Evolutionary conservation across 1,284 basidiomycete species (phyloP).

Genomic region (Coriolopsis trogii): DNA sequence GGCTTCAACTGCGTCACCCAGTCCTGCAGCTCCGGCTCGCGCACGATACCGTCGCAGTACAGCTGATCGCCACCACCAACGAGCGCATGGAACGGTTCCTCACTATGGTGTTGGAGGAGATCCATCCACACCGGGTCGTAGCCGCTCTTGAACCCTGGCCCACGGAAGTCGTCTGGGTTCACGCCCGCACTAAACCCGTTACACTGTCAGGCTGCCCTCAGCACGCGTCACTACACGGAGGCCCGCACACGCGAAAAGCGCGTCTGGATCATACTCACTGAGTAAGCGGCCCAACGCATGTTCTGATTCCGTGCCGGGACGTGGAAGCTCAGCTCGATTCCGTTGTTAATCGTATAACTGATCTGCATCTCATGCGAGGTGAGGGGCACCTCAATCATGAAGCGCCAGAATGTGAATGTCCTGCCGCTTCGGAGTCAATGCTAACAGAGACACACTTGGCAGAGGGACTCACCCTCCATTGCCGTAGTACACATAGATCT

Average conservation of each 20-base stretch:
- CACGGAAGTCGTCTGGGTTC: constrained; percentile 77
- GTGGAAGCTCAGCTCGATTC: constrained; percentile 80
- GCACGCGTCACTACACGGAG: too few relatives aligned
- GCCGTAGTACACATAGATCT: constrained; percentile 82
- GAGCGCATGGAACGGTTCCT: constrained; percentile 83
- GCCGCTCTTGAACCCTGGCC: constrained; percentile 74
- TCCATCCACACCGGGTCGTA: constrained; percentile 96
- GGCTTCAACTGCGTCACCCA: constrained; percentile 79
- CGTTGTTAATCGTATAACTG: constrained; percentile 79
- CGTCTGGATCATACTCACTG: constrained; percentile 47
- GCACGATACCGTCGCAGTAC: constrained; percentile 74
- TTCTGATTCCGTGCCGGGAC: constrained; percentile 85
- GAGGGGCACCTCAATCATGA: constrained; percentile 85
- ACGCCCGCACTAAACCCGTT: constrained; percentile 84
- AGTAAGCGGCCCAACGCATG: constrained; percentile 90
- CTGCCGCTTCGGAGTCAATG: too few relatives aligned
- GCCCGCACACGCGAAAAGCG: too few relatives aligned
- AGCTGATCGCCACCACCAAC: constrained; percentile 88
- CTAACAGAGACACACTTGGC: background rate
- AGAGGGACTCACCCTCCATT: constrained; percentile 53
- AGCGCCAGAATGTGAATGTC: constrained; percentile 93
- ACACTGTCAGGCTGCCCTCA: too few relatives aligned
- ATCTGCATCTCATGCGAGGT: constrained; percentile 76
- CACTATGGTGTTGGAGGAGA: constrained; percentile 78
- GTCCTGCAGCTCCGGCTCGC: constrained; percentile 78